These are phyloP conservation scores for Blattamonas nauphoetae DNA, from an alignment of 78 protist genomes.

Conservation along the genomic window DNA sequence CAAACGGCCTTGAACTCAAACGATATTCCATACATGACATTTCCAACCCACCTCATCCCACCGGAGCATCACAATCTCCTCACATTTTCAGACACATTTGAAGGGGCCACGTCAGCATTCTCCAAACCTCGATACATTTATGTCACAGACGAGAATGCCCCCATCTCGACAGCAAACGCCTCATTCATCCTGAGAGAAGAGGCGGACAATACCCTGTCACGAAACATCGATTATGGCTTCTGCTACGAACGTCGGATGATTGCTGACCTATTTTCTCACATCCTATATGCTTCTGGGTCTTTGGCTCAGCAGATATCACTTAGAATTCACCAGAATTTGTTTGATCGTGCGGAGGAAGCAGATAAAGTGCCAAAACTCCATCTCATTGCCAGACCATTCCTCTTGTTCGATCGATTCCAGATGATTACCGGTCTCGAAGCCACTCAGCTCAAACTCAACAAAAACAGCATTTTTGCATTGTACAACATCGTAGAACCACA, in stretches of 20 bases:
- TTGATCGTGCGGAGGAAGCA: background rate
- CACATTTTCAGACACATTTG: background rate
- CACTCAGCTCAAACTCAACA: background rate
- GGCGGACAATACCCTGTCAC: background rate
- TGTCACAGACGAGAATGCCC: background rate
- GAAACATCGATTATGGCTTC: background rate
- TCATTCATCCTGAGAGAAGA: background rate
- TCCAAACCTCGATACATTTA: background rate
- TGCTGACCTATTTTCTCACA: background rate
- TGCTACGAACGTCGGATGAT: background rate
- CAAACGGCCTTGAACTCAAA: too few species aligned
- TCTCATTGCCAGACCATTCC: background rate
- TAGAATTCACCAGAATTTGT: background rate
- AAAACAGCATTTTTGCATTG: background rate
- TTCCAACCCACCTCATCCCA: too few species aligned
- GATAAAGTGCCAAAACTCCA: background rate
- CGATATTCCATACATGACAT: too few species aligned
- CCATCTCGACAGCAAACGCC: background rate
- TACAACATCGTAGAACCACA: background rate
- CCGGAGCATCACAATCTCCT: background rate
- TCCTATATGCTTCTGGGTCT: background rate
- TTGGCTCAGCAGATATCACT: background rate
- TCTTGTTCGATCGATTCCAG: background rate
- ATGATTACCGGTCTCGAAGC: background rate
- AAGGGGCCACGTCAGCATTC: background rate